These are phyloP conservation scores for Cryphonectria carpinicola DNA, from an alignment of 2,329 filamentous ascomycete genomes.

Conservation along the genomic window DNA sequence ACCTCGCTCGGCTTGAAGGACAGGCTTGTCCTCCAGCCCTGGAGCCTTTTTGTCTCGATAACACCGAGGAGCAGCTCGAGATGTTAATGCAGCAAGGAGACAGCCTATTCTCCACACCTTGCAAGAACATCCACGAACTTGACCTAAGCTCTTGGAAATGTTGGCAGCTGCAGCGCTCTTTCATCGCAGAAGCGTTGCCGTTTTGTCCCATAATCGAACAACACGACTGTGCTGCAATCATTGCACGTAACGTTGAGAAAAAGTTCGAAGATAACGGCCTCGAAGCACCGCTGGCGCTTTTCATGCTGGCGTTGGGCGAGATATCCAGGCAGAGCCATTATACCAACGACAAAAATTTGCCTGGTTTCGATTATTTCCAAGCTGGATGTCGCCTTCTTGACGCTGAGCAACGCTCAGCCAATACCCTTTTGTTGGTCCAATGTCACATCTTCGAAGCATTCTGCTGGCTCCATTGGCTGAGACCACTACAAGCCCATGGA, in stretches of 20 bases:
- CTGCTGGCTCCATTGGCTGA: constrained; percentile 30
- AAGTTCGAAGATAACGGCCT: constrained; percentile 13
- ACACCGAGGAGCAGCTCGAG: neutral
- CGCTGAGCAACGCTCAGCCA: constrained; percentile 7
- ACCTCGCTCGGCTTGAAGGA: neutral
- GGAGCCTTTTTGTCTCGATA: neutral
- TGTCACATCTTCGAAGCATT: constrained; percentile 30
- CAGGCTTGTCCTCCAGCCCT: neutral
- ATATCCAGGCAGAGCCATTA: constrained; percentile 20
- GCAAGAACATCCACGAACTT: constrained; percentile 6
- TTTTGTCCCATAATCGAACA: constrained; percentile 33
- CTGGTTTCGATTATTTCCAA: constrained; percentile 29
- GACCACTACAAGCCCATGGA: constrained; percentile 31
- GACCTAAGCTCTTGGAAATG: constrained; percentile 24
- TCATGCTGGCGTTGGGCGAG: constrained; percentile 29
- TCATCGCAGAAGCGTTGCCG: constrained; percentile 29
- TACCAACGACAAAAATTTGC: constrained; percentile 18
- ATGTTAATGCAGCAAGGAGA: constrained; percentile 16
- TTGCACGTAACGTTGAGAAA: constrained; percentile 20
- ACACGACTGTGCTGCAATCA: constrained; percentile 21
- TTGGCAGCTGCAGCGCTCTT: constrained; percentile 29
- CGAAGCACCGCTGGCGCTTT: constrained; percentile 27
- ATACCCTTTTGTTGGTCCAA: constrained; percentile 28
- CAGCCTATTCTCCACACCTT: constrained; percentile 2
- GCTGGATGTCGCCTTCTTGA: constrained; percentile 27